phyloP scores from a whole-genome alignment of 441 rosid species.

The Macaranga tanarius region DNA sequence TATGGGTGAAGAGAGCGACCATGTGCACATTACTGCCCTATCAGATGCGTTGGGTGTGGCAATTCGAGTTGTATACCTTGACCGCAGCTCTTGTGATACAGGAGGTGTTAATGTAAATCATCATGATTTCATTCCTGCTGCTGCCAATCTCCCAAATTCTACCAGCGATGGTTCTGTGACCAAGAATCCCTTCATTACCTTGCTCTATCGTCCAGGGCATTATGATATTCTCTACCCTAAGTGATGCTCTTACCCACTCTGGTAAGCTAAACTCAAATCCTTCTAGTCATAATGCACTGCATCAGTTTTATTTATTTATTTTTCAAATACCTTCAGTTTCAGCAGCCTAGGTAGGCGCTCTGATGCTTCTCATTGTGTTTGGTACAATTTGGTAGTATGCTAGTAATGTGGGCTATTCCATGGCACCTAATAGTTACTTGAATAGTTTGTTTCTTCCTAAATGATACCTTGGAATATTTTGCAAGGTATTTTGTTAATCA shows the following conservation, averaged over 20 bases:
- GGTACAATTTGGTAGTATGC: not conserved
- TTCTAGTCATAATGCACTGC: not conserved
- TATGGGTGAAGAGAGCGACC: conserved; percentile 99
- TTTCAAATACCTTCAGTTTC: not conserved
- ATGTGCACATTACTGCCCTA: conserved; percentile 80
- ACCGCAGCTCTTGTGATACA: conserved; percentile 83
- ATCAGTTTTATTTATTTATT: not conserved
- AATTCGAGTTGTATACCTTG: conserved; percentile 88
- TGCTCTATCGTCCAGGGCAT: conserved; percentile 97
- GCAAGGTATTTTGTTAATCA: not conserved
- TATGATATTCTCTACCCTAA: conserved; percentile 93
- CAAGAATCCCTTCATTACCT: conserved; percentile 62
- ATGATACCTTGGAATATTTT: not conserved
- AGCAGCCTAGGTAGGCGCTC: not conserved
- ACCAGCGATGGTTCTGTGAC: conserved; percentile 32
- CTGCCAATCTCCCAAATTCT: conserved; percentile 35
- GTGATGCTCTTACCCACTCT: conserved; percentile 32
- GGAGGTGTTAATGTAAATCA: conserved; percentile 80
- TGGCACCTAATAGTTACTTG: not conserved
- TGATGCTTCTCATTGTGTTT: not conserved
- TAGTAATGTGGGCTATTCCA: not conserved
- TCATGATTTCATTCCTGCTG: conserved; percentile 80
- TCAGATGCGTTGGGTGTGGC: conserved; percentile 94
- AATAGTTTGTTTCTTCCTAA: conserved; percentile 1
- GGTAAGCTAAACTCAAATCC: conserved; percentile 31